Percentiles rank a stretch among this genome's conserved stretches.
These are phyloP conservation scores for Yarrowia sp. DNA, from an alignment of 805 yeast species.

Conservation along the genomic window DNA sequence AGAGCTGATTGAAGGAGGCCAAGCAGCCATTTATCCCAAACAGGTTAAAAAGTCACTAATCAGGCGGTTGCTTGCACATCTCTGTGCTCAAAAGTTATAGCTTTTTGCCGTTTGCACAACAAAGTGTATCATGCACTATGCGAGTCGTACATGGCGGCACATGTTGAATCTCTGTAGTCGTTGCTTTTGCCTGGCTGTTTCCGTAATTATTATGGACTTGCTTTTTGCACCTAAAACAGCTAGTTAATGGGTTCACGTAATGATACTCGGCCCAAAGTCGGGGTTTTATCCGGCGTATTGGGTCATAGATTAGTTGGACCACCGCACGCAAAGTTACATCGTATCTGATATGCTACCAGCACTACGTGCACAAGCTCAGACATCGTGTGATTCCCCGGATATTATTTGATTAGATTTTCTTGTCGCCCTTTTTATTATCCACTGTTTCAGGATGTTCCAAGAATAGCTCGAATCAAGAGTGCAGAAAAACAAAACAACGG, in stretches of 20 bases:
- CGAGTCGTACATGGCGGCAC: background rate
- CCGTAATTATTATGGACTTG: background rate
- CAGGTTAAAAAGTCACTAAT: too few relatives aligned
- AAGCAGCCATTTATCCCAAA: background rate
- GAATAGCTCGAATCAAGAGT: background rate
- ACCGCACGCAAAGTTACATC: too few relatives aligned
- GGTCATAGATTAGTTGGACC: too few relatives aligned
- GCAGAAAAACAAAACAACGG: background rate
- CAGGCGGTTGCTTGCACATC: too few relatives aligned
- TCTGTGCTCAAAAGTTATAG: background rate
- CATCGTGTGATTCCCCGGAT: too few relatives aligned
- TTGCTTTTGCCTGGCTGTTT: slow-evolving; percentile 8
- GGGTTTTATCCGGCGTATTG: too few relatives aligned
- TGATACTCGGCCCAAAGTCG: too few relatives aligned
- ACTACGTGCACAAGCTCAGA: too few relatives aligned
- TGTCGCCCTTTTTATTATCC: background rate
- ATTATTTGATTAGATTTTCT: too few relatives aligned
- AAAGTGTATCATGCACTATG: slow-evolving; percentile 1
- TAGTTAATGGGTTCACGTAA: background rate
- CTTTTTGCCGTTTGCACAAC: slow-evolving; percentile 11
- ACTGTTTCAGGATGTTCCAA: slow-evolving; percentile 4
- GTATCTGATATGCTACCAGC: too few relatives aligned
- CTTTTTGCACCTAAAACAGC: slow-evolving; percentile 11
- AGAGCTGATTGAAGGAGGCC: too few relatives aligned
- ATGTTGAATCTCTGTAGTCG: background rate